Evolutionary conservation across 768 basidiomycete genomes (phyloP), one percentile per base, ranked within the genome.

Genomic region (Suillus clintonianus): DNA sequence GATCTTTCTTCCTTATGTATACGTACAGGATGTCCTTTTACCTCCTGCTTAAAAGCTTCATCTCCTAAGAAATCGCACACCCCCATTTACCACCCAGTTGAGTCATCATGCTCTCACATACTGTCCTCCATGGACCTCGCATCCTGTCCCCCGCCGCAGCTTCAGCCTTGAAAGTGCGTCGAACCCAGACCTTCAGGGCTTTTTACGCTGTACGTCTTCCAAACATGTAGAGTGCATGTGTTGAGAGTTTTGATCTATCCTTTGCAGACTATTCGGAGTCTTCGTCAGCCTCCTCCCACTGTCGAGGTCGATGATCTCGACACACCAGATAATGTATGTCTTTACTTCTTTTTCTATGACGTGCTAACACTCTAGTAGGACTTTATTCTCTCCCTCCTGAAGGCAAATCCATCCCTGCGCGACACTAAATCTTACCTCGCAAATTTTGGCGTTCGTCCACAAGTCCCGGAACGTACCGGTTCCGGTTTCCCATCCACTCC

Each of bases 301-400:
- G 60, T 50, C 59, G 69, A 56, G 67, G 61, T 9, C 43, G 76
- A 77, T 9, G 76, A 76, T 8, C 57, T 62, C 7, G 74, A 72
- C 34, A 70, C 73, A 0, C 76, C 86, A 34, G 85, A 86, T 59
- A 85, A 86, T 73, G 88, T 86, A 68, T 66, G 81, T 72, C 24
- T 58, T 51, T 4, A 22, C 37, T 37, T 17, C 15, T 11, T 51
- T 19, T 32, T 30, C 22, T 4, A 42, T 24, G 15, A 64, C 43
- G 9, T n/a, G 60, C 65, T 68, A 69, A 71, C 19, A 34, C 59
- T 39, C 2, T 14, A 43, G 51, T 74, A 99, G 95, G 97, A 99
- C 74, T 96, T 99, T 71, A 95, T 99, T 71, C 79, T 99, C 62
- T 97, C 96, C 37, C 92, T 99, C 70, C 83, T 99, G 59, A 89